Evolutionary conservation across 495 filamentous ascomycete genomes (phyloP), one percentile per base, ranked within the genome.

Genomic region (Acidiella bohemica): DNA sequence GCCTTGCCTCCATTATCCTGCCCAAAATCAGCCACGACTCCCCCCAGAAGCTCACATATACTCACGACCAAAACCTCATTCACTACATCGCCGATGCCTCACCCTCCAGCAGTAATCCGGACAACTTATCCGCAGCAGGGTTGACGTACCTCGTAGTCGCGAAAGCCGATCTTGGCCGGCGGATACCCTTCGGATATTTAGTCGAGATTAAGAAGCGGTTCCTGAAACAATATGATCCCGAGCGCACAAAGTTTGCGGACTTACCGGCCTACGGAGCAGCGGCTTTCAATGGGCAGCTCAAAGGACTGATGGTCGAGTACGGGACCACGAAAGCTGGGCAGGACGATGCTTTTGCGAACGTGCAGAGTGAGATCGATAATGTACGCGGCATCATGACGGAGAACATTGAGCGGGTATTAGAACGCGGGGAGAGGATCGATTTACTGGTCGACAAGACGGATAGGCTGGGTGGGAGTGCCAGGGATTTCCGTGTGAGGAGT

Each of bases 381-480:
- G 90, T 93, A 29, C 67, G 80, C 32, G 85, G 86, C 22, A 93
- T 99, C 56, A 99, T 99, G 90, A 94, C 87, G 39, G 76, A 92
- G 66, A 99, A 96, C 61, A 99, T 99, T 50, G 90, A 99, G 72
- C 69, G 86, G 40, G 74, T 99, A 51, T 59, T 99, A 33, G 90
- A 99, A 71, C 66, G 90, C 2, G 90, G 90, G 13, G 90, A 95
- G 46, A 70, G 87, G 49, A 94, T 99, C 50, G 86, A 95, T 67
- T 55, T 94, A 55, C 66, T 99, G 40, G 87, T 99, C 22, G 87
- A 96, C 56, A 99, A 96, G 75, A 99, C 92, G 44, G 88, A 94
- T 56, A 67, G 85, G 44, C 56, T 95, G 34, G 86, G 86, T 8
- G 81, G 80, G 5, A 84, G 72, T 57, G 84, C 87, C 42, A 70